Percentiles rank a stretch among this genome's conserved stretches.
Conservation (phyloP, 257 asterid species). For the Solanum clarkiae region DNA sequence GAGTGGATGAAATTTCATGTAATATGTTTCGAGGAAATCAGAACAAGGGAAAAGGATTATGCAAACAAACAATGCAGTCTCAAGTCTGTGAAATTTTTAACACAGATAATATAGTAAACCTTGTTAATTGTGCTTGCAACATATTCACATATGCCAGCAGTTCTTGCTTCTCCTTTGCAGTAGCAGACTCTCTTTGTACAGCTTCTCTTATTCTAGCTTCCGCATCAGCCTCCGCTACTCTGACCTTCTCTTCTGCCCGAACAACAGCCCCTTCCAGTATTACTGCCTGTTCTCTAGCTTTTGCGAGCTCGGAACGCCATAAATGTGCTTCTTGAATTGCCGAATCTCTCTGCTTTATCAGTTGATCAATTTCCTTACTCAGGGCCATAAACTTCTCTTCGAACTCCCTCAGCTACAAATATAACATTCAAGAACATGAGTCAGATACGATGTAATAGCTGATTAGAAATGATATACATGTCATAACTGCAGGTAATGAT, state of each 20-base stretch:
- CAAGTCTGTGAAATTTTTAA: background rate
- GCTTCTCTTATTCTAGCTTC: constrained; percentile 78
- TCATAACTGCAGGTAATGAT: background rate
- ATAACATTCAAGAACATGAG: background rate
- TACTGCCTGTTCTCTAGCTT: constrained; percentile 86
- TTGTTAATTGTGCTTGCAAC: constrained; percentile 74
- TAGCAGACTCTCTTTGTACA: constrained; percentile 49
- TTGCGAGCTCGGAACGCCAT: constrained; percentile 98
- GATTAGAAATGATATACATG: background rate
- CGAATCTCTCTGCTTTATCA: constrained; percentile 59
- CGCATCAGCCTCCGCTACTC: constrained; percentile 72
- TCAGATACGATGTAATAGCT: background rate
- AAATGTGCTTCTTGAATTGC: constrained; percentile 83
- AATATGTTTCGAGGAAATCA: background rate
- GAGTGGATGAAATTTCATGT: background rate
- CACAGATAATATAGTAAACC: constrained; percentile 19
- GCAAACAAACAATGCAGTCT: background rate
- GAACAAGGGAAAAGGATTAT: background rate
- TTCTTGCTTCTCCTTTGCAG: constrained; percentile 73
- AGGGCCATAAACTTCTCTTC: constrained; percentile 48
- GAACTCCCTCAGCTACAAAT: constrained; percentile 45
- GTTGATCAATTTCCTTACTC: constrained; percentile 63
- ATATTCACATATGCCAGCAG: constrained; percentile 49
- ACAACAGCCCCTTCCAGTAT: constrained; percentile 92
- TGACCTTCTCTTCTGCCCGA: constrained; percentile 87